A percentile compares a stretch with the other conserved stretches of the same genome.
phyloP scores from a whole-genome alignment of 2,329 filamentous ascomycete genomes.

The Aspergillus oerlinghausenensis region DNA sequence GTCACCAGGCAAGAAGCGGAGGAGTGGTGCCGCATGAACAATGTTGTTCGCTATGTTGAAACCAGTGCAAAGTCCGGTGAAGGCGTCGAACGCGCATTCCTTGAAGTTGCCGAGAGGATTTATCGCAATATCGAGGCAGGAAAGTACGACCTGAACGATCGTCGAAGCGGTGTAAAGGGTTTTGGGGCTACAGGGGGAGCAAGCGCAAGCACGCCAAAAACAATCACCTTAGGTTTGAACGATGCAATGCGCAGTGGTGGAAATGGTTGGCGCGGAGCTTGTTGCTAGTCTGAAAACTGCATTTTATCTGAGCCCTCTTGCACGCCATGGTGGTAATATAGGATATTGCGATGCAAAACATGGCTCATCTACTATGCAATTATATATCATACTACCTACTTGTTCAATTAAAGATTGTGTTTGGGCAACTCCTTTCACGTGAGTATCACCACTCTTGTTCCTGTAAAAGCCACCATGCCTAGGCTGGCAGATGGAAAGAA shows the following conservation, averaged over 20 bases:
- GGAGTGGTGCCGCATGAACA: slow-evolving; percentile 81
- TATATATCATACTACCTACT: neutral
- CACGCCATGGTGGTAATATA: neutral
- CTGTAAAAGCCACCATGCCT: neutral
- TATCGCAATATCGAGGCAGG: slow-evolving; percentile 95
- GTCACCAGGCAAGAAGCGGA: slow-evolving; percentile 80
- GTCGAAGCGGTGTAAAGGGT: slow-evolving; percentile 83
- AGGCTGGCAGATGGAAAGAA: no score
- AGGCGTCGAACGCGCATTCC: slow-evolving; percentile 87
- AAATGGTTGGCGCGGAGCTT: slow-evolving; percentile 32
- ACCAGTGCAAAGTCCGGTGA: slow-evolving; percentile 94
- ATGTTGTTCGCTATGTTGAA: slow-evolving; percentile 89
- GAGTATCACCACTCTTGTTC: neutral
- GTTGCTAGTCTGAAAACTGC: slow-evolving; percentile 26
- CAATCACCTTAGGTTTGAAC: slow-evolving; percentile 43
- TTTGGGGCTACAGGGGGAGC: slow-evolving; percentile 40
- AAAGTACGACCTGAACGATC: slow-evolving; percentile 89
- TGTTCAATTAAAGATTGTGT: neutral
- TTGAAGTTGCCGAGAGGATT: slow-evolving; percentile 90
- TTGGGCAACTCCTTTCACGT: neutral
- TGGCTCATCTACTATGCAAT: neutral
- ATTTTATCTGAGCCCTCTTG: neutral
- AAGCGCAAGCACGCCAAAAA: slow-evolving; percentile 33
- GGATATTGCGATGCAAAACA: neutral
- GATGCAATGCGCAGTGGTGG: slow-evolving; percentile 43